phyloP scores from a whole-genome alignment of 257 asterid genomes.

The Cynanchum wilfordii region DNA sequence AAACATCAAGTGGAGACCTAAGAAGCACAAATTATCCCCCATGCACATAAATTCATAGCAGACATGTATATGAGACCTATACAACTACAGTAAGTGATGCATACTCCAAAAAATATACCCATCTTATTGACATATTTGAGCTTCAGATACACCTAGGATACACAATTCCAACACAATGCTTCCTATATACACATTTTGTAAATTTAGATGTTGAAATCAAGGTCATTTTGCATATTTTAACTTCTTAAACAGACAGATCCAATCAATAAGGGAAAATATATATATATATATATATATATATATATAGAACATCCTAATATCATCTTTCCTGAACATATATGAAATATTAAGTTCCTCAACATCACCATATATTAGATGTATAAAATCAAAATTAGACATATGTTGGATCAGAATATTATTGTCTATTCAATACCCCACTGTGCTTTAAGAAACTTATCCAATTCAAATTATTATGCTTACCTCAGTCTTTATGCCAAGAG shows the following conservation, averaged over 20 bases:
- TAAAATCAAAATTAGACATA: not conserved
- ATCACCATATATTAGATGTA: not conserved
- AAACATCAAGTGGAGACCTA: not conserved
- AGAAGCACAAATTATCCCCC: not conserved
- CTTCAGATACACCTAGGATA: not conserved
- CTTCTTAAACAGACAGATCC: not conserved
- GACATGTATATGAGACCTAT: not conserved
- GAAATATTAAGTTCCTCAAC: no score
- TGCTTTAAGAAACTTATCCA: not conserved
- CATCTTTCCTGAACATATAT: not conserved
- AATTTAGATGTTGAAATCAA: not conserved
- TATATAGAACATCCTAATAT: not conserved
- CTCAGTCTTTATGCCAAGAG: slow-evolving; percentile 91
- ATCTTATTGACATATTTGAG: not conserved
- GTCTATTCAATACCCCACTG: not conserved
- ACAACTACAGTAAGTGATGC: not conserved
- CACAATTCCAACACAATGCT: not conserved
- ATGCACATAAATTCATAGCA: not conserved
- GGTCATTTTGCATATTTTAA: not conserved
- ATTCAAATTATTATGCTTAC: slow-evolving; percentile 29
- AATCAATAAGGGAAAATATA: not conserved
- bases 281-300: no score
- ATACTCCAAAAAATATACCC: no score
- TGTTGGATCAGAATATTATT: no score
- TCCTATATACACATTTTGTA: not conserved